These are phyloP conservation scores for Geotrichum citri-aurantii DNA, from an alignment of 1,139 yeast species.

Conservation along the genomic window DNA sequence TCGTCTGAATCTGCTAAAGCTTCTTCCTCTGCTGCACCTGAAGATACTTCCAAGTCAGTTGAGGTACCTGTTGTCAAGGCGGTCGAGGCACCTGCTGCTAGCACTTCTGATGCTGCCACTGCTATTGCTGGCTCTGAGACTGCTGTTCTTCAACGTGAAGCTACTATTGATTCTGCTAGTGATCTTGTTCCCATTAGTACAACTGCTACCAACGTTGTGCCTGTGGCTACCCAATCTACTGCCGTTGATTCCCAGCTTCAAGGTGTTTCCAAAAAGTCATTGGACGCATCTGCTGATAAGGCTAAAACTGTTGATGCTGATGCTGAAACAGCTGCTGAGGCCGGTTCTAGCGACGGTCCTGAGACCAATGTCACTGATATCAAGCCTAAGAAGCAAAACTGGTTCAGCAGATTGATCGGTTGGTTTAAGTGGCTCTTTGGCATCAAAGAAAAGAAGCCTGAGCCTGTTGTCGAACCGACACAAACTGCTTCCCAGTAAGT, in stretches of 20 bases:
- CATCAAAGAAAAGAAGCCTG: not conserved
- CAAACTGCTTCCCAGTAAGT: not conserved
- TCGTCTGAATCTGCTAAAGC: not conserved
- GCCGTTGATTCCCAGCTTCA: not conserved
- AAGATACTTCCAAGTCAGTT: not conserved
- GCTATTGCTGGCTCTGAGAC: conserved; percentile 1
- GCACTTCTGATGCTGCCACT: not conserved
- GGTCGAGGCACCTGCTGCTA: not conserved
- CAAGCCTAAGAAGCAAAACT: not conserved
- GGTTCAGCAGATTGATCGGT: conserved; percentile 12
- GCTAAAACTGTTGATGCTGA: not conserved
- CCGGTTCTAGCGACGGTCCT: not conserved
- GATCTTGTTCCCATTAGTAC: conserved; percentile 14
- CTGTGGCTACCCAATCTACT: conserved; percentile 7
- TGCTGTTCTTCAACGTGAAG: conserved; percentile 3
- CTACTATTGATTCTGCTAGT: conserved; percentile 6
- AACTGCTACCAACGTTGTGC: conserved; percentile 8
- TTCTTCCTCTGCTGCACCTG: not conserved
- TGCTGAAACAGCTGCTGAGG: not conserved
- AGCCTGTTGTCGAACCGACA: not conserved
- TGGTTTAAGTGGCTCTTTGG: conserved; percentile 17
- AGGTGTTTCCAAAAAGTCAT: not conserved
- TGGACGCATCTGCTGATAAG: not conserved
- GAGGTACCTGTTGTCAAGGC: not conserved
- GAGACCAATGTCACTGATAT: not conserved